Base-by-base conservation (phyloP, 495 filamentous ascomycete genomes). In the Astrothelium macrocarpum region DNA sequence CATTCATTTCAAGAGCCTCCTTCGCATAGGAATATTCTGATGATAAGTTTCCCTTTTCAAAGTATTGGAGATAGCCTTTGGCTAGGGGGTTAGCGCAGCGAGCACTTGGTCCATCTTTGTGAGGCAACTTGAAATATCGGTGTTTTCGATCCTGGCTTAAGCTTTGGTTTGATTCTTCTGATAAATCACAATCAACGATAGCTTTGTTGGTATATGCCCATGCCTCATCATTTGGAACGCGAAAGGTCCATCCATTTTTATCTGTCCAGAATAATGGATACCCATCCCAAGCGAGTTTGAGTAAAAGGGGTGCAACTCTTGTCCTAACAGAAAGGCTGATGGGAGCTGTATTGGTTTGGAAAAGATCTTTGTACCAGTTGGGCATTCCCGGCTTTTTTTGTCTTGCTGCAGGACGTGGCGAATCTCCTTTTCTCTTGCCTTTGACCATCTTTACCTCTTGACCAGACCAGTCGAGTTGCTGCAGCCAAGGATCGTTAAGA, bases 351-450 rank as follows among this genome's bases (percentile, higher is more conserved):
- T 71, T 85, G 43, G 84, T 90, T 1, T 79, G 62, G 66, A 95
- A 95, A 23, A 97, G 76, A 71, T 90, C 90, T 72, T 92, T 96
- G 74, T 96, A 99, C 94, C 94, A 99, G 65, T 88, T 81, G 0
- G 94, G 94, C 89, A 90, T 91, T 32, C 94, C 94, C 2, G 91
- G 91, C 74, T 86, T 90, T 78, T 97, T 97, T 76, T 97, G 93
- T 29, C 88, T 79, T 2, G 86, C 86, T 18, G 86, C 88, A 28
- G 88, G 90, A 59, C 90, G 80, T 1, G 87, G 86, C 32, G 87
- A 85, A 61, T 92, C 89, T 4, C 76, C 79, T 74, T 94, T 95
- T 76, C 86, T 91, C 76, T 94, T 96, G 4, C 86, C 87, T 73
- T 96, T 96, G 5, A 84, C 85, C 90, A 93, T 93, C 73, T 84